Evolutionary conservation across 805 yeast species (phyloP).

Genomic region (Candida anglica): DNA sequence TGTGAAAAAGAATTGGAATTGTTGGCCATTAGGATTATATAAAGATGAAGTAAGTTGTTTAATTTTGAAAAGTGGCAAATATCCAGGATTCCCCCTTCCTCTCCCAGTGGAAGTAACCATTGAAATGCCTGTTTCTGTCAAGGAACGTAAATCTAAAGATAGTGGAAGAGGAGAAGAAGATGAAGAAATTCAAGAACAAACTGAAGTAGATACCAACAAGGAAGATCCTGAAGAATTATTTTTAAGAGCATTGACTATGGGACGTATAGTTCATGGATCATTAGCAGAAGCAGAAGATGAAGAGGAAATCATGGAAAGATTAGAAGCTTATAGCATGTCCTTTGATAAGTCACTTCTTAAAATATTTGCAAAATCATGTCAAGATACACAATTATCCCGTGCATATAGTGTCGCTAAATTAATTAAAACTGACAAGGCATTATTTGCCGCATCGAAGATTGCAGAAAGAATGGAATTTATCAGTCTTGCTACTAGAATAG

Average conservation of each 20-base stretch:
- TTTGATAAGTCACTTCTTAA: constrained; percentile 78
- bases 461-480: constrained; percentile 58
- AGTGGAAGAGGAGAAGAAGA: constrained; percentile 23
- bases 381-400: constrained; percentile 56
- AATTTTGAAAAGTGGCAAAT: constrained; percentile 62
- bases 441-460: constrained; percentile 79
- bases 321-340: constrained; percentile 48
- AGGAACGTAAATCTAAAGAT: constrained; percentile 16
- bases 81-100: constrained; percentile 83
- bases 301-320: constrained; percentile 44
- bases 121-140: constrained; percentile 53
- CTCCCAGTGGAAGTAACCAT: constrained; percentile 77
- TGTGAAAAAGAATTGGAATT: constrained; percentile 50
- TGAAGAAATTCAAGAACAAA: constrained; percentile 11
- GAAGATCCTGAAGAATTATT: constrained; percentile 60
- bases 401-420: constrained; percentile 68
- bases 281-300: constrained; percentile 23
- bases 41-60: constrained; percentile 70
- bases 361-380: constrained; percentile 71
- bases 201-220: constrained; percentile 7
- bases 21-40: constrained; percentile 86
- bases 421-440: constrained; percentile 71
- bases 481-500: constrained; percentile 33
- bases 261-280: constrained; percentile 60
- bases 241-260: constrained; percentile 56